Base-by-base conservation (phyloP, 257 asterid species). In the Buddleja alternifolia region DNA sequence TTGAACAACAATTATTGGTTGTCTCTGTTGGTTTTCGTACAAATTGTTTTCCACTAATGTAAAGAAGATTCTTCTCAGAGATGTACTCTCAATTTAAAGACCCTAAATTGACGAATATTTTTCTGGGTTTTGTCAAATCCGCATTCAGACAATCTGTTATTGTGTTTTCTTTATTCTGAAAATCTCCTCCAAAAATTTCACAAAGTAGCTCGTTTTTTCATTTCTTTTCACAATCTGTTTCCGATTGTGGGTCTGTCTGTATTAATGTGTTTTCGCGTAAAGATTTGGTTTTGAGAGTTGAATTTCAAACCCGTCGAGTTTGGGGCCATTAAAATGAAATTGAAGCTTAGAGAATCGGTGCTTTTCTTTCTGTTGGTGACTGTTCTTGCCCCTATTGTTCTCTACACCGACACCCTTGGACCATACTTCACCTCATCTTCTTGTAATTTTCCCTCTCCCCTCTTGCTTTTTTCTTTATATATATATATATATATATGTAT, bases 341-440 rank as follows among this genome's bases (percentile, higher is more conserved):
- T 84, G 84, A 90, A 75, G 81, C 60, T 85, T 62, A 80, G 93
- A 56, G 81, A 78, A 66, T 77, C 90, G 16, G 93, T 84, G 73
- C 17, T 93, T 73, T 74, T 84, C 62, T 73, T 90, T 75, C 84
- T 93, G 72, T 50, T 83, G 70, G 83, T 86, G 29, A 86, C 97
- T 14, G 98, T 93, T 81, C 62, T 88, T 55, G 90, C 96, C 56
- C 97, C 97, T 4, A 83, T 90, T 37, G 85, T 90, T 68, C 92
- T 88, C 21, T 88, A 80, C 75, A 83, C 96, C 11, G 82, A 85
- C 84, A 88, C 86, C 56, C 88, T 90, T 68, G 84, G 83, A 56
- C 71, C 81, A 64, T 83, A 82, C 79, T 78, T 83, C 74, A 58
- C 86, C 71, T 75, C 96, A 7, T 70, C 96, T 55, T 75, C 93